Percentiles rank a stretch among this genome's conserved stretches.
phyloP scores from a whole-genome alignment of 192 early-diverging fungal species.

The Backusella sp. region DNA sequence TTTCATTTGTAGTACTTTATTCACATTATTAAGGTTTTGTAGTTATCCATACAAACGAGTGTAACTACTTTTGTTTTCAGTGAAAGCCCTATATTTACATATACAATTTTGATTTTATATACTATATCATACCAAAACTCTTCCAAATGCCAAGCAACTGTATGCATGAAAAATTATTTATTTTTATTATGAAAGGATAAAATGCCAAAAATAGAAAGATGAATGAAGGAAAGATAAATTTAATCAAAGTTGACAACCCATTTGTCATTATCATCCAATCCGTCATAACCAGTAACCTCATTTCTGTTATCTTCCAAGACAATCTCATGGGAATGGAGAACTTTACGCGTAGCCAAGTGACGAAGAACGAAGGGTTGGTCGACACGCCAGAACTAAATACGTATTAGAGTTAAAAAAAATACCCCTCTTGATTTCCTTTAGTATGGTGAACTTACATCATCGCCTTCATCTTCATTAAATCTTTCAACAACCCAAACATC shows the following conservation, averaged over 20 bases:
- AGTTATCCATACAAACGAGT: too few species aligned
- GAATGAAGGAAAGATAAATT: neutral
- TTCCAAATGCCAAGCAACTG: neutral
- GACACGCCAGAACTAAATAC: constrained; percentile 40
- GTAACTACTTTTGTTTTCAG: too few species aligned
- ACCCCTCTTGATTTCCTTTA: neutral
- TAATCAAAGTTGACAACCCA: constrained; percentile 14
- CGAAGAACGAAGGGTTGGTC: constrained; percentile 44
- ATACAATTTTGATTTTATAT: too few species aligned
- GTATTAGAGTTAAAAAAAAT: neutral
- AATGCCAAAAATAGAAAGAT: neutral
- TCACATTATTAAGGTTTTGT: too few species aligned
- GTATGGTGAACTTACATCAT: neutral
- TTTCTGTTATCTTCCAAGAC: constrained; percentile 40
- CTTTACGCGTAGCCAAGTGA: constrained; percentile 46
- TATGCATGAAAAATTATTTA: neutral
- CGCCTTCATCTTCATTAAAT: constrained; percentile 6
- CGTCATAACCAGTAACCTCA: constrained; percentile 50
- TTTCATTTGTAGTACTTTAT: too few species aligned
- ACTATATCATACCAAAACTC: neutral
- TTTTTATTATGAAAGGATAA: neutral
- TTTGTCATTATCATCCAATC: constrained; percentile 55
- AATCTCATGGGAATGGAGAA: constrained; percentile 51
- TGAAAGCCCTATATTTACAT: too few species aligned
- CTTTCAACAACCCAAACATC: constrained; percentile 50